phyloP scores from a whole-genome alignment of 1,284 basidiomycete species.

The Tylopilus sp. region DNA sequence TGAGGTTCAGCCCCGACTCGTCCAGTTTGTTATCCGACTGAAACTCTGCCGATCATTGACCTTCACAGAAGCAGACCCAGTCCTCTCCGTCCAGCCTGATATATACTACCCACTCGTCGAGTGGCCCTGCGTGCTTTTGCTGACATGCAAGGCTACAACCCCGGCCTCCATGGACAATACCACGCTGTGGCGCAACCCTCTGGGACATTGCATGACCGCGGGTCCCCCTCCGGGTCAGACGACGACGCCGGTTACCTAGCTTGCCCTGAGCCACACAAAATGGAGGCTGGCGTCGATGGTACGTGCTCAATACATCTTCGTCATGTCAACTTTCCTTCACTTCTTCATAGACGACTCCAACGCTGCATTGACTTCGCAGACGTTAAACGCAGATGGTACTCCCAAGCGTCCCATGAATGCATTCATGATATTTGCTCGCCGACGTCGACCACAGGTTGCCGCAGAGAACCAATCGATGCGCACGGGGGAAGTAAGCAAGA shows the following conservation, averaged over 20 bases:
- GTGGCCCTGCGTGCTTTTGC: constrained; percentile 7
- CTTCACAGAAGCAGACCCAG: constrained; percentile 15
- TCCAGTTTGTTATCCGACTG: constrained; percentile 33
- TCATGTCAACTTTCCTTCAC: constrained; percentile 17
- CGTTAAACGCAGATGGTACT: constrained; percentile 78
- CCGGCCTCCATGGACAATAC: constrained; percentile 15
- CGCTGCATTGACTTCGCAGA: constrained; percentile 64
- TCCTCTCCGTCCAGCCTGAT: constrained; percentile 11
- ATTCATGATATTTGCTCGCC: constrained; percentile 87
- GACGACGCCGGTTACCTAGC: constrained; percentile 38
- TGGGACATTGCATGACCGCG: constrained; percentile 37
- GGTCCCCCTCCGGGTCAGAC: constrained; percentile 50
- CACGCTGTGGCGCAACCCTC: constrained; percentile 30
- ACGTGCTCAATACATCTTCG: constrained; percentile 12
- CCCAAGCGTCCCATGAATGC: constrained; percentile 87
- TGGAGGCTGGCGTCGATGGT: constrained; percentile 47
- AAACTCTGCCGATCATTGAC: constrained; percentile 29
- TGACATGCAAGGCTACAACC: constrained; percentile 32
- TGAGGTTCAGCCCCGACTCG: constrained; percentile 20
- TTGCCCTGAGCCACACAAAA: constrained; percentile 41
- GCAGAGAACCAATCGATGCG: constrained; percentile 81
- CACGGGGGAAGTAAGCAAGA: constrained; percentile 82
- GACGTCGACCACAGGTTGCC: constrained; percentile 74
- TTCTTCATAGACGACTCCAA: constrained; percentile 46
- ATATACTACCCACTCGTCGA: constrained; percentile 3